Conservation (phyloP, 2,329 filamentous ascomycete species). For the Curvularia eragrostidis region DNA sequence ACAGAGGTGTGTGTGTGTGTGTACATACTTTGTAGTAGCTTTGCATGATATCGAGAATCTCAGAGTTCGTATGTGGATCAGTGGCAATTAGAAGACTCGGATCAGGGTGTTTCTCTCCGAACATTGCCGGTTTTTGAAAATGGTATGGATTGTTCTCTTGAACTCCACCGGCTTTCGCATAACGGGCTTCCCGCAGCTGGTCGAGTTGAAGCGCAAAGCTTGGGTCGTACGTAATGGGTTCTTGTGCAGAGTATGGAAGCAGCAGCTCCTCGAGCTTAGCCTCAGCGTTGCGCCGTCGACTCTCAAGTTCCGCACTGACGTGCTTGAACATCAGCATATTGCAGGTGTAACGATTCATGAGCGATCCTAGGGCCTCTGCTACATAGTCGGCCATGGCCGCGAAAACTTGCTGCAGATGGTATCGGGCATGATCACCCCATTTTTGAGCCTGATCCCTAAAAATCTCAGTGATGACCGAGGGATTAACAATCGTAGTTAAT, state of each 20-base stretch:
- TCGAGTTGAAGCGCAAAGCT: conserved; percentile 27
- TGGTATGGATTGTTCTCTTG: neutral
- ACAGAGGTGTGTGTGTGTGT: neutral
- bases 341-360: conserved; percentile 29
- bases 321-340: conserved; percentile 25
- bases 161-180: conserved; percentile 1
- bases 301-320: conserved; percentile 28
- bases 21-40: conserved; percentile 36
- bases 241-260: conserved; percentile 24
- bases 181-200: conserved; percentile 21
- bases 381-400: conserved; percentile 28
- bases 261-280: conserved; percentile 35
- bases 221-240: conserved; percentile 35
- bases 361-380: conserved; percentile 16
- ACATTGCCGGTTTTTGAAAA: neutral
- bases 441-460: conserved; percentile 32
- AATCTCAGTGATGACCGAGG: conserved; percentile 29
- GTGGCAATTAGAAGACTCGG: conserved; percentile 25
- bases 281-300: conserved; percentile 16
- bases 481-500: conserved; percentile 32
- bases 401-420: conserved; percentile 29
- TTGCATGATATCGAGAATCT: conserved; percentile 37
- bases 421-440: conserved; percentile 29
- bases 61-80: conserved; percentile 34
- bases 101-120: neutral